Conservation (phyloP, 257 asterid genomes). For the Ilex aquifolium region DNA sequence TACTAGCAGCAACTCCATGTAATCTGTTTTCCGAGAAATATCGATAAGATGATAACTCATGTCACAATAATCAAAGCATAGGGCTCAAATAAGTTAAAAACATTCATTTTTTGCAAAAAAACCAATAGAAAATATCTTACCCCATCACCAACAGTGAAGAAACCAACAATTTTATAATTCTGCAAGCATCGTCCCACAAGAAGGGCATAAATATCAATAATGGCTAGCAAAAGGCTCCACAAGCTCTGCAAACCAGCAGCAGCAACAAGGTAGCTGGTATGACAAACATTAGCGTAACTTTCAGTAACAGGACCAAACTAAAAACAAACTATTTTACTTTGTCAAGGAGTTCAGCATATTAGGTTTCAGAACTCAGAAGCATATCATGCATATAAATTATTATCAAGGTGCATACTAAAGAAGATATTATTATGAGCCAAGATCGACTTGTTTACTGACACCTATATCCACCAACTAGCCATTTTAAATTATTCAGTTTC, state of each 20-base stretch:
- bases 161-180: conserved; percentile 57
- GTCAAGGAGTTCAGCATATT: not conserved
- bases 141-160: conserved; percentile 97
- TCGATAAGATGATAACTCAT: not conserved
- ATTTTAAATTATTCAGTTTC: no score
- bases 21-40: no score
- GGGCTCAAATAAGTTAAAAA: not conserved
- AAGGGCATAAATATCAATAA: conserved; percentile 78
- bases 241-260: conserved; percentile 91
- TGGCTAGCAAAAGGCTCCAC: conserved; percentile 87
- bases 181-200: conserved; percentile 90
- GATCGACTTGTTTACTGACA: no score
- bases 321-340: not conserved
- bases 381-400: no score
- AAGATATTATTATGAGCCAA: not conserved
- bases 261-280: conserved; percentile 87
- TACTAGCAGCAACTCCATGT: no score
- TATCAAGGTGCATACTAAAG: not conserved
- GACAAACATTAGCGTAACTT: not conserved
- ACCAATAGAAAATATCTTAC: conserved; percentile 40
- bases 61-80: conserved; percentile 4
- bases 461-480: no score
- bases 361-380: not conserved
- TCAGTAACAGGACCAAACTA: not conserved
- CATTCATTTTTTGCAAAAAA: not conserved